Percentiles rank a stretch among this genome's conserved stretches.
These are phyloP conservation scores for Annulohypoxylon maeteangense DNA, from an alignment of 495 filamentous ascomycete species.

Conservation along the genomic window DNA sequence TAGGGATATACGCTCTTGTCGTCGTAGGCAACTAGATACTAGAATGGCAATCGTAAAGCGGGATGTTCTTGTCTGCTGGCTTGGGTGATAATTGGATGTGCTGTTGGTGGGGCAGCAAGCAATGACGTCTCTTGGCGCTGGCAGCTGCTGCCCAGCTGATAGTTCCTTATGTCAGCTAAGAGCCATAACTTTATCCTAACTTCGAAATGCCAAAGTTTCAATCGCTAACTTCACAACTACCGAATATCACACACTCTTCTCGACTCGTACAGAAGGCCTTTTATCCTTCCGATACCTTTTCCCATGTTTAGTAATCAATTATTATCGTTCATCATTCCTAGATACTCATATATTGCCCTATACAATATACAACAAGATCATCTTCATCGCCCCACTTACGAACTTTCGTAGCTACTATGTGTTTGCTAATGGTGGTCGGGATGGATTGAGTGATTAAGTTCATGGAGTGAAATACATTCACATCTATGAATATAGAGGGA, in stretches of 20 bases:
- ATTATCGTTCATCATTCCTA: not conserved
- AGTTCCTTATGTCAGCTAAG: not conserved
- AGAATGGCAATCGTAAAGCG: not conserved
- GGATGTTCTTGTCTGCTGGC: slow-evolving; percentile 9
- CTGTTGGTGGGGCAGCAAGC: slow-evolving; percentile 21
- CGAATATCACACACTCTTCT: not conserved
- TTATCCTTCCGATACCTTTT: not conserved
- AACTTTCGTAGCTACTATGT: not conserved
- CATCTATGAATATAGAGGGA: no score
- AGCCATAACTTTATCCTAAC: slow-evolving; percentile 8
- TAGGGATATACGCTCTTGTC: not conserved
- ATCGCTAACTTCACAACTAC: not conserved
- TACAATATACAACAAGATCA: not conserved
- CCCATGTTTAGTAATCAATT: not conserved
- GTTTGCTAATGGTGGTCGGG: not conserved
- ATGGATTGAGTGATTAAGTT: not conserved
- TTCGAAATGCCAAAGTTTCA: not conserved
- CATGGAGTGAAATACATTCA: not conserved
- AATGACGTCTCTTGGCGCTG: slow-evolving; percentile 23
- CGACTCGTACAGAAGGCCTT: not conserved
- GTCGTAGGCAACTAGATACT: slow-evolving; percentile 21
- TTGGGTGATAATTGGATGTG: not conserved
- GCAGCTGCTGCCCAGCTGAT: slow-evolving; percentile 7
- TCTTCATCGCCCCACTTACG: not conserved
- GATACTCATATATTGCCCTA: not conserved